phyloP scores from a whole-genome alignment of 257 asterid genomes.

The Fraxinus americana region DNA sequence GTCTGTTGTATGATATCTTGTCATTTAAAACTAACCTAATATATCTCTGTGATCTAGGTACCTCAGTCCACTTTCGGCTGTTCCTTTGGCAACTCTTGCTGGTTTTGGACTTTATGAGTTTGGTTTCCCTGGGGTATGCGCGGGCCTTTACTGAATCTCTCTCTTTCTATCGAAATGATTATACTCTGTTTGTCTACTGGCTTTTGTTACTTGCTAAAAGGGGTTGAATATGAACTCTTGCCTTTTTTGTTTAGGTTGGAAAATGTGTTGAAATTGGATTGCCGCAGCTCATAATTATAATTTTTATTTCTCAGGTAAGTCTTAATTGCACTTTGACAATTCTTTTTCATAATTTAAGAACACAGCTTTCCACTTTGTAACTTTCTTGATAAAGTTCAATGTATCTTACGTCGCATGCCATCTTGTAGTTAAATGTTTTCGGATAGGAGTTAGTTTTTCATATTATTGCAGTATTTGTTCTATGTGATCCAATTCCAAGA shows the following conservation, averaged over 20 bases:
- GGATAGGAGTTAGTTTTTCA: background rate
- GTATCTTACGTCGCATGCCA: background rate
- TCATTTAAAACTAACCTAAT: background rate
- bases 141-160: slow-evolving; percentile 3
- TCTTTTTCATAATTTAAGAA: background rate
- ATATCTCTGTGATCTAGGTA: slow-evolving; percentile 37
- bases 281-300: slow-evolving; percentile 80
- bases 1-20: background rate
- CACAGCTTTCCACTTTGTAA: background rate
- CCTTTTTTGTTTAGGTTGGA: slow-evolving; percentile 60
- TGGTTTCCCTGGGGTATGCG: slow-evolving; percentile 81
- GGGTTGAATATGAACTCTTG: background rate
- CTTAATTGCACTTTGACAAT: background rate
- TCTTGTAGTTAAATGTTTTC: background rate
- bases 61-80: slow-evolving; percentile 79
- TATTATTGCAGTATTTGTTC: background rate
- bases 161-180: background rate
- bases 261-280: slow-evolving; percentile 85
- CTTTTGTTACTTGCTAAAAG: background rate
- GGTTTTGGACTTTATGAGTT: slow-evolving; percentile 82
- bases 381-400: background rate
- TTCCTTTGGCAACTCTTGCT: slow-evolving; percentile 68
- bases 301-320: slow-evolving; percentile 71
- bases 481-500: background rate
- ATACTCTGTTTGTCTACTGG: background rate